Base-by-base conservation (phyloP, 306 rosid species). In the Glycine soja region DNA sequence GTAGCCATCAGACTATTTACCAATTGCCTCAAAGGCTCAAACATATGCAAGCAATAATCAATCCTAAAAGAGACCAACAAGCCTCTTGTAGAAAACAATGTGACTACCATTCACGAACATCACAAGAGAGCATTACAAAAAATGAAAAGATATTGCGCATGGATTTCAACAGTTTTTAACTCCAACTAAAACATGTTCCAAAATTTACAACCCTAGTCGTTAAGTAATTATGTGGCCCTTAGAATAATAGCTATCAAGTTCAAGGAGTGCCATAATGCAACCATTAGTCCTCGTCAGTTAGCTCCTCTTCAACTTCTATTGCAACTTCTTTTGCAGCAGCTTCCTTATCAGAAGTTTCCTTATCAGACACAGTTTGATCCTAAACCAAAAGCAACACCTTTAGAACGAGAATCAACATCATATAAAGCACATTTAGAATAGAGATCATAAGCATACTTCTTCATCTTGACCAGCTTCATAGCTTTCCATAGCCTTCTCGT, bases 211-310 rank as follows among this genome's bases (percentile, higher is more conserved):
- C 10, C 70, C 81, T 72, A 52, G 9, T 52, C 40, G 7, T 52
- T 64, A 73, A 11, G 43, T 13, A 70, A 24, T 53, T 43, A 10
- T 48, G 19, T 8, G 19, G 64, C 10, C 8, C 7, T 18, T 32
- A 46, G 76, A 9, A 66, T 68, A 78, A 0, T 6, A 11, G 19
- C 36, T 66, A 46, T n/a, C 47, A 73, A 3, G 54, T 32, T 56
- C 6, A 13, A 34, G 61, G 6, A 51, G 38, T 64, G 58, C 5
- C 42, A 45, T 56, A 72, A 10, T 2, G 12, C 47, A 15, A 57
- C 7, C 5, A 34, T 82, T 87, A 91, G 88, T 94, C 93, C 57
- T 77, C 94, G 36, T 90, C 94, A 0, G 97, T 77, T 12, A 81
- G 6, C 75, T 88, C 91, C 24, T 85, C 88, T 4, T 36, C 87